Evolutionary conservation across 306 rosid genomes (phyloP), one percentile per base, ranked within the genome.

Genomic region (Leucaena leucocephala): DNA sequence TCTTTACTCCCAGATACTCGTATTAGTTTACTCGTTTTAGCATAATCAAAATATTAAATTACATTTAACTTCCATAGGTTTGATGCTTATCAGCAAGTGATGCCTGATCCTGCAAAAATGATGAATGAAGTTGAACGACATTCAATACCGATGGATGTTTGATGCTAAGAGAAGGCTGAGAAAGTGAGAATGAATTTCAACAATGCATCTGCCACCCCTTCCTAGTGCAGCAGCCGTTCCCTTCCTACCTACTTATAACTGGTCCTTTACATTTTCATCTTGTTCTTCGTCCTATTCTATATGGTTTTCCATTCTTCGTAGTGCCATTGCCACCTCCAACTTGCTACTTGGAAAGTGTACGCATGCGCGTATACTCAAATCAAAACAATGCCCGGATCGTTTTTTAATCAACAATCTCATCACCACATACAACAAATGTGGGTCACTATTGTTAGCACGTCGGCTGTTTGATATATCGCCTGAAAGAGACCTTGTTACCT

Each of bases 401-500:
- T 57, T 57, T 57, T 19, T 57, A 57, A 21, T 57, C 35, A 57
- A 57, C 63, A 57, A 57, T 57, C 63, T 57, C 35, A 57, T 57
- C 35, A 57, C 63, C 35, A 57, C 9, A 35, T 57, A 57, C 13
- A 57, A 57, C 14, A 57, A 57, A 57, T 57, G 63, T 57, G 63
- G 63, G 35, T 57, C 63, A 21, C 35, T 57, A 8, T 6, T 8
- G 34, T 57, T 22, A 19, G 63, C 63, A 9, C 63, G 63, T 22
- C 33, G 34, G 63, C 15, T 57, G 63, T 57, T 57, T 21, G 63
- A 57, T 57, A 57, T 57, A 57, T 57, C 63, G 14, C 63, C 63
- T 8, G 63, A 57, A 57, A 57, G 63, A 57, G 63, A 57, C 63
- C 63, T 57, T 57, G 63, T 57, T 21, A 57, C 35, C 13, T 57